A percentile compares a stretch with the other conserved stretches of the same genome.
These are phyloP conservation scores for Aspergillus glaucus DNA, from an alignment of 2,329 filamentous ascomycete genomes.

Conservation along the genomic window DNA sequence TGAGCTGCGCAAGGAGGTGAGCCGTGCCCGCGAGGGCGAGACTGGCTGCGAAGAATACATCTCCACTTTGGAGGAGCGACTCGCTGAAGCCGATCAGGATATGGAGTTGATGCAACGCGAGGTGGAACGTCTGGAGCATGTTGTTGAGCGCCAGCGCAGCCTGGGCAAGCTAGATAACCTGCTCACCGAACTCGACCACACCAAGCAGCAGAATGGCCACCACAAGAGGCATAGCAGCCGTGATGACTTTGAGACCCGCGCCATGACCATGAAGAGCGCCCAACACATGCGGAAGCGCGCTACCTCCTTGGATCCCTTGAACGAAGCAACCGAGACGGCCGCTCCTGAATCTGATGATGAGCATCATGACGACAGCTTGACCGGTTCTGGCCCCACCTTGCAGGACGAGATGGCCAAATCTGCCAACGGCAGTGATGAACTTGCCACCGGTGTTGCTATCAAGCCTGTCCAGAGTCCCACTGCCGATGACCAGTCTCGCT, in stretches of 20 bases:
- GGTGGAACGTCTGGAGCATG: slow-evolving; percentile 86
- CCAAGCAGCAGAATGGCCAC: slow-evolving; percentile 52
- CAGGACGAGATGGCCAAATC: slow-evolving; percentile 16
- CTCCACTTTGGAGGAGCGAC: slow-evolving; percentile 86
- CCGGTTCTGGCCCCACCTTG: slow-evolving; percentile 26
- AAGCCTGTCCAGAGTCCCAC: slow-evolving; percentile 47
- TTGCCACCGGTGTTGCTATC: slow-evolving; percentile 27
- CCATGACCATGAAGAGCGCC: slow-evolving; percentile 12
- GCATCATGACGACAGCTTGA: slow-evolving; percentile 23
- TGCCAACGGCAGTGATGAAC: slow-evolving; percentile 23
- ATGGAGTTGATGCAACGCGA: slow-evolving; percentile 95
- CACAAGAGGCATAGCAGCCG: slow-evolving; percentile 7
- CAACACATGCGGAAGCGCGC: slow-evolving; percentile 25
- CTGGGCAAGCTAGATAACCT: slow-evolving; percentile 91
- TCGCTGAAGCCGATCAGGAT: slow-evolving; percentile 94
- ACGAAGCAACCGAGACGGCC: slow-evolving; percentile 40
- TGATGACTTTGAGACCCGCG: slow-evolving; percentile 11
- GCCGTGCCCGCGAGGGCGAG: slow-evolving; percentile 83
- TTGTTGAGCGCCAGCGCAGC: slow-evolving; percentile 90
- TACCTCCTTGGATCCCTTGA: slow-evolving; percentile 36
- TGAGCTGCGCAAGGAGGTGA: slow-evolving; percentile 86
- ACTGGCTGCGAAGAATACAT: slow-evolving; percentile 92
- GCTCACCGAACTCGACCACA: slow-evolving; percentile 75
- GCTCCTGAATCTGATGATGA: slow-evolving; percentile 38
- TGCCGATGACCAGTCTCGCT: slow-evolving; percentile 73